These are phyloP conservation scores for Magnaporthiopsis rhizophila DNA, from an alignment of 2,329 filamentous ascomycete species.

Conservation along the genomic window DNA sequence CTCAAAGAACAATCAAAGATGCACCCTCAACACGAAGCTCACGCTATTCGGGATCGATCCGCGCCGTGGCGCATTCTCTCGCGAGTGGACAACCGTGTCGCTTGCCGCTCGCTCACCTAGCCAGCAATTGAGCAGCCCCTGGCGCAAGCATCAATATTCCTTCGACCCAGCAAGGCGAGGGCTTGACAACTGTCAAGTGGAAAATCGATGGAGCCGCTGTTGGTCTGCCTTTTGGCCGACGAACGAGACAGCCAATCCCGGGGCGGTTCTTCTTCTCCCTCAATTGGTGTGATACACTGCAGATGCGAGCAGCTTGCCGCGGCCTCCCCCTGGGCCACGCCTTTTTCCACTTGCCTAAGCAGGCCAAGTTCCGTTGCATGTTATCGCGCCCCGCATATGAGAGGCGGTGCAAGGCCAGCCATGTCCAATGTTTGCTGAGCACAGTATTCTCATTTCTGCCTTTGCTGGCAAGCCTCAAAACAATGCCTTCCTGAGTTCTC, in stretches of 20 bases:
- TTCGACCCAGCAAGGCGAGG: background rate
- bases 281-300: background rate
- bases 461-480: no score
- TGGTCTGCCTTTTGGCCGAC: background rate
- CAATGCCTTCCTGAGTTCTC: no score
- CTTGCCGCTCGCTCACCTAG: background rate
- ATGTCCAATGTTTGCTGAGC: no score
- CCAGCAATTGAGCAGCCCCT: no score
- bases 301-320: no score
- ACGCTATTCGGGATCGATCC: no score
- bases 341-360: background rate
- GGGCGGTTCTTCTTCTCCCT: no score
- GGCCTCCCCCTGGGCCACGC: background rate
- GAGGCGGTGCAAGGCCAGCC: background rate
- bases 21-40: no score
- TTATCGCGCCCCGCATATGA: background rate
- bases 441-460: no score
- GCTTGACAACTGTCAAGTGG: background rate
- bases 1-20: background rate
- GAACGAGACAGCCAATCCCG: background rate
- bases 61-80: background rate
- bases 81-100: background rate
- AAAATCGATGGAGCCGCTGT: background rate
- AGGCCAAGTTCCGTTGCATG: background rate
- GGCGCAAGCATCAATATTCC: background rate